A percentile compares a stretch with the other conserved stretches of the same genome.
These are phyloP conservation scores for Niveomyces coronatus DNA, from an alignment of 2,329 filamentous ascomycete species.

Conservation along the genomic window DNA sequence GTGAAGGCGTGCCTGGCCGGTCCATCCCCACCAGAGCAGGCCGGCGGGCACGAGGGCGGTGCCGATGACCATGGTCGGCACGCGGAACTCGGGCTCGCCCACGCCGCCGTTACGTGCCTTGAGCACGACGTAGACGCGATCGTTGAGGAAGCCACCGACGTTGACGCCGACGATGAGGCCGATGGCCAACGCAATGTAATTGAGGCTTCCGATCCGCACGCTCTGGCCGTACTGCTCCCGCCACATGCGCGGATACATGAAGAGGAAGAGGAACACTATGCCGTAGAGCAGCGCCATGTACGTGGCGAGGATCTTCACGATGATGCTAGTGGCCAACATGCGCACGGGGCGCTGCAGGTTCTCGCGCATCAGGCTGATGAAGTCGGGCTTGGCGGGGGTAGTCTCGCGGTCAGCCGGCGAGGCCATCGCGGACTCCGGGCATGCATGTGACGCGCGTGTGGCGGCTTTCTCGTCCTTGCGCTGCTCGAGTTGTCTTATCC, in stretches of 20 bases:
- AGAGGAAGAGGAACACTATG: conserved; percentile 42
- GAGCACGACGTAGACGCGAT: conserved; percentile 24
- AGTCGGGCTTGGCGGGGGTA: too few species aligned
- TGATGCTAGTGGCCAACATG: too few species aligned
- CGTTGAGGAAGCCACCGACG: conserved; percentile 25
- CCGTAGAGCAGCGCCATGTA: too few species aligned
- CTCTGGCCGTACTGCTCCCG: conserved; percentile 35
- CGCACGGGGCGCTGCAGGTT: too few species aligned
- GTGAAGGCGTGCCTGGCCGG: conserved; percentile 36
- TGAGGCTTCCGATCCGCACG: conserved; percentile 31
- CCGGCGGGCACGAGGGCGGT: conserved; percentile 30
- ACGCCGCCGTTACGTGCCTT: conserved; percentile 1
- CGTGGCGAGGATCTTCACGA: too few species aligned
- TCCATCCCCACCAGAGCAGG: conserved; percentile 31
- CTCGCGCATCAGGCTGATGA: too few species aligned
- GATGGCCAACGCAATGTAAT: conserved; percentile 40
- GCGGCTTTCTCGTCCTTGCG: too few species aligned
- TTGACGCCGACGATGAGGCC: conserved; percentile 29
- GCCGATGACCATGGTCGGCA: conserved; percentile 43
- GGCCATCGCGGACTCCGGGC: too few species aligned
- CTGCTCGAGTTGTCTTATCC: conserved; percentile 4
- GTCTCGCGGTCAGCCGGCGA: too few species aligned
- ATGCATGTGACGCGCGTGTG: too few species aligned
- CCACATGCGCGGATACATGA: conserved; percentile 40
- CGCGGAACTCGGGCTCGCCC: conserved; percentile 34